Evolutionary conservation across 306 rosid species (phyloP).

Genomic region (Glycyrrhiza uralensis): DNA sequence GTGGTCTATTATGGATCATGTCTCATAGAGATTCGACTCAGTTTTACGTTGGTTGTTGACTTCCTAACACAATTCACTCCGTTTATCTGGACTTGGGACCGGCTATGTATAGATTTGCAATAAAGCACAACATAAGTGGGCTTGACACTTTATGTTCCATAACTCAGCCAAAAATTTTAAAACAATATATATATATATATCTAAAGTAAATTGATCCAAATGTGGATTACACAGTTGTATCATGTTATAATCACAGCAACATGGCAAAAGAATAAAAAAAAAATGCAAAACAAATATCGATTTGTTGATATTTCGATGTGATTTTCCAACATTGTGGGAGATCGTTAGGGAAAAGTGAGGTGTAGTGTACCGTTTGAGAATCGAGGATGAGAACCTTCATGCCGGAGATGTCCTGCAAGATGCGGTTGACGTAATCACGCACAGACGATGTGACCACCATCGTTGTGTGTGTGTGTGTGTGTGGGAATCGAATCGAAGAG

Average conservation of each 20-base stretch:
- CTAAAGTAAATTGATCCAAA: background rate
- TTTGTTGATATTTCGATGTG: background rate
- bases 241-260: background rate
- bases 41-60: no score
- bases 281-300: no score
- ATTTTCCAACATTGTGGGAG: slow-evolving; percentile 7
- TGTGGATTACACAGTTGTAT: background rate
- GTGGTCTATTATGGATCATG: no score
- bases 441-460: slow-evolving; percentile 73
- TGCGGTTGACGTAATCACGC: slow-evolving; percentile 85
- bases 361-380: slow-evolving; percentile 80
- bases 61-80: no score
- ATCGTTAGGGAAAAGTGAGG: background rate
- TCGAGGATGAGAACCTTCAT: slow-evolving; percentile 97
- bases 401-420: slow-evolving; percentile 97
- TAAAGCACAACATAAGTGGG: no score
- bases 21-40: no score
- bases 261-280: background rate
- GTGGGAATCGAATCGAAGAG: background rate
- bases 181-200: background rate
- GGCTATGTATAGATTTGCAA: no score
- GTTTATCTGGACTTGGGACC: no score
- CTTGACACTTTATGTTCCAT: no score
- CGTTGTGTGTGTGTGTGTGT: slow-evolving; percentile 22
- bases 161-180: background rate